Base-by-base conservation (phyloP, 1,139 yeast species). In the Suhomyces terraborum region DNA sequence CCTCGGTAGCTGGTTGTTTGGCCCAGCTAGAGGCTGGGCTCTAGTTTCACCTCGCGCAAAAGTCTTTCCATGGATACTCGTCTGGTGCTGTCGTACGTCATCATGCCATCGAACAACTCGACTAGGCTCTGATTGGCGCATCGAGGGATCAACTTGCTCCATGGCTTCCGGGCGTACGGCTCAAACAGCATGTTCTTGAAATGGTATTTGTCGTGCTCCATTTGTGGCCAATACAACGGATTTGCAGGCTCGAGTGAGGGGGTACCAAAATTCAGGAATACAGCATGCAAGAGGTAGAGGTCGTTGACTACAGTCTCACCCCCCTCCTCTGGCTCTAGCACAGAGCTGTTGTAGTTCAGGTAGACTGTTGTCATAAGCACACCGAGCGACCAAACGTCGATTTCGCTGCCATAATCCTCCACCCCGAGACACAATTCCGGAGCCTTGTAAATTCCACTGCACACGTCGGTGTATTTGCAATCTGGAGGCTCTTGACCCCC, bases 341-440 rank as follows among this genome's bases (percentile, higher is more conserved):
- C 62, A 1, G 79, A 69, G 6, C 59, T 51, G 12, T 79, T 73
- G 38, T 75, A 61, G 0, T 46, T 42, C 30, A 85, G 79, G 49
- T 76, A 78, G 38, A 89, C 57, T 39, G 79, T 68, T n/a, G 87
- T 79, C 44, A 84, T 56, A 1, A 88, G 52, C 7, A 93, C 75
- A 2, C 93, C 95, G 14, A 84, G 57, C 0, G 88, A 69, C 98
- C 98, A 93, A 21, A 88, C 70, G 56, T 93, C 98, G 4, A 91
- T 69, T 32, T 76, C 81, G 30, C 58, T 61, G 2, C 77, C 65
- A 59, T 93, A 93, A 45, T 75, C 71, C 7, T 71, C 57, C n/a
- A 79, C 67, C 0, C 94, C 89, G 44, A 88, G 77, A 36, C 93
- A 66, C 36, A 88, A 66, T 56, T 93, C 98, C 0, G 97, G 95